Conservation (phyloP, 352 stramenopile species). For the Pilasporangium apinafurcum region DNA sequence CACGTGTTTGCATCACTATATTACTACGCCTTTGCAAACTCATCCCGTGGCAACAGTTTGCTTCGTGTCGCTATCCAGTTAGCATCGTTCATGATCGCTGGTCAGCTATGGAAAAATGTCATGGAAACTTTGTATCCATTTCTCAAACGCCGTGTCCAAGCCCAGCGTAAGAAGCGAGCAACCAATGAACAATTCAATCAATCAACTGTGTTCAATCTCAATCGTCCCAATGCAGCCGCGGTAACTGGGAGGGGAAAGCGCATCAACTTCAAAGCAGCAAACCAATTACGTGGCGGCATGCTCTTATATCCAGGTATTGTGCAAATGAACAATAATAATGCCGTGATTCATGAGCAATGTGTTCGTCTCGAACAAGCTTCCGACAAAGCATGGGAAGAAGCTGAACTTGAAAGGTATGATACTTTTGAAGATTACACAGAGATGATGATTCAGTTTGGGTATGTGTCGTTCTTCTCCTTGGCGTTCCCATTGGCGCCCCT, state of each 20-base stretch:
- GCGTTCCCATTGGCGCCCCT: conserved; percentile 93
- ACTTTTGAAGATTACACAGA: conserved; percentile 95
- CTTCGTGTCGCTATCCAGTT: conserved; percentile 90
- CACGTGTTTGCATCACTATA: conserved; percentile 96
- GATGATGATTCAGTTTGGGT: conserved; percentile 94
- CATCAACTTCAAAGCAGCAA: conserved; percentile 4
- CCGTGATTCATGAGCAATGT: conserved; percentile 71
- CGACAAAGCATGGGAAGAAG: conserved; percentile 86
- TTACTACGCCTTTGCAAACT: conserved; percentile 91
- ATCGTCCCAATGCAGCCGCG: not conserved
- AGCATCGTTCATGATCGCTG: conserved; percentile 91
- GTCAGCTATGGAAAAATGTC: conserved; percentile 92
- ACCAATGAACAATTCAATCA: conserved; percentile 59
- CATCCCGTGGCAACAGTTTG: conserved; percentile 37
- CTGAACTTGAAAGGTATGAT: conserved; percentile 87
- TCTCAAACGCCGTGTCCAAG: conserved; percentile 31
- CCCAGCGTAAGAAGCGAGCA: conserved; percentile 39
- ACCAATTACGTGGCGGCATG: conserved; percentile 7
- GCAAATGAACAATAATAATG: conserved; percentile 26
- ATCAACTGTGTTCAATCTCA: conserved; percentile 52
- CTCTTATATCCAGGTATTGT: conserved; percentile 6
- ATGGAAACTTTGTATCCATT: conserved; percentile 87
- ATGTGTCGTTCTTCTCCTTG: conserved; percentile 94
- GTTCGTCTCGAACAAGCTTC: conserved; percentile 76
- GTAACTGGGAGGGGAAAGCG: not conserved